Evolutionary conservation across 1,284 basidiomycete species (phyloP).

Genomic region (Sparassis latifolia): DNA sequence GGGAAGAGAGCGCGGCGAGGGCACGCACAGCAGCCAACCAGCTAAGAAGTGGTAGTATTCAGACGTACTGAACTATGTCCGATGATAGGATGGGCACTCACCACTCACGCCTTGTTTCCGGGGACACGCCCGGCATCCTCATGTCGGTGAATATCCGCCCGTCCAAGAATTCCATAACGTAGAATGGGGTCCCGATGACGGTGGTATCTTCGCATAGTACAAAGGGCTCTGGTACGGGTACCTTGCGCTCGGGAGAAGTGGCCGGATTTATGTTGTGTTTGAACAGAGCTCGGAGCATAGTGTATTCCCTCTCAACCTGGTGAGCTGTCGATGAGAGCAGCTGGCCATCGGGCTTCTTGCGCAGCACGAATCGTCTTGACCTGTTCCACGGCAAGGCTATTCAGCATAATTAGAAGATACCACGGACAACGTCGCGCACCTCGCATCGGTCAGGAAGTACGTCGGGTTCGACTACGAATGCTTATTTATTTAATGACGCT

Average conservation of each 20-base stretch:
- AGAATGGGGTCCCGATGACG: constrained; percentile 88
- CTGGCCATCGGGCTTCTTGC: constrained; percentile 89
- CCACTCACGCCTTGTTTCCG: constrained; percentile 67
- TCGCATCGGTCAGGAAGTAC: constrained; percentile 79
- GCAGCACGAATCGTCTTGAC: constrained; percentile 71
- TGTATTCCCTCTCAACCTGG: constrained; percentile 90
- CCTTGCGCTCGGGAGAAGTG: constrained; percentile 42
- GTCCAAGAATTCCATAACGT: constrained; percentile 92
- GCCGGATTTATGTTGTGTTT: constrained; percentile 57
- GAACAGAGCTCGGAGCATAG: constrained; percentile 72
- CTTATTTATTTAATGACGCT: no score
- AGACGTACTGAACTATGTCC: neutral
- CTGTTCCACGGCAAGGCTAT: constrained; percentile 25
- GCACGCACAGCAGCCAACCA: constrained; percentile 75
- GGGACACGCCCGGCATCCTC: constrained; percentile 63
- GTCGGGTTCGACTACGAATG: constrained; percentile 82
- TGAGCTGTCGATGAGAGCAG: constrained; percentile 88
- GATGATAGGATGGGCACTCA: constrained; percentile 18
- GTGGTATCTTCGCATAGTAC: constrained; percentile 73
- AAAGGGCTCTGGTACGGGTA: constrained; percentile 86
- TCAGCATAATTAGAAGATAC: neutral
- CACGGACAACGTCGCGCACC: constrained; percentile 31
- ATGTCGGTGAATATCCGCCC: constrained; percentile 91
- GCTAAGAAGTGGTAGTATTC: constrained; percentile 30
- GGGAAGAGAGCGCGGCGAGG: constrained; percentile 68